phyloP scores from a whole-genome alignment of 768 basidiomycete species.

The Postia placenta region DNA sequence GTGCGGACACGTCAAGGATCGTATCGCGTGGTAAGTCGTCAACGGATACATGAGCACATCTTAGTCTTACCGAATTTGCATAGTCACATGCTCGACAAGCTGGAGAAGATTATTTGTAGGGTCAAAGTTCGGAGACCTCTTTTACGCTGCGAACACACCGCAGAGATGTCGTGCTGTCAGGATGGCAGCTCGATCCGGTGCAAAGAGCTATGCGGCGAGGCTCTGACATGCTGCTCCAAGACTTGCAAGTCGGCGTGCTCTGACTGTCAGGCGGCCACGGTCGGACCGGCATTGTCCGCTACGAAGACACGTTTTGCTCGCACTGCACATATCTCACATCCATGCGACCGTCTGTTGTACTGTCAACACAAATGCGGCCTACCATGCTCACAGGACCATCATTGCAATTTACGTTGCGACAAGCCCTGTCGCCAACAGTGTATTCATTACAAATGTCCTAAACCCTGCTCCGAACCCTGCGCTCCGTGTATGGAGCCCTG shows the following conservation, averaged over 20 bases:
- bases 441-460: conserved; percentile 22
- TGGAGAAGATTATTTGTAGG: conserved; percentile 19
- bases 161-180: conserved; percentile 10
- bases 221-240: conserved; percentile 23
- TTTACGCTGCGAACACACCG: conserved; percentile 26
- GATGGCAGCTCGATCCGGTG: conserved; percentile 25
- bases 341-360: conserved; percentile 24
- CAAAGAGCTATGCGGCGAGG: conserved; percentile 17
- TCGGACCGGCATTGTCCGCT: neutral
- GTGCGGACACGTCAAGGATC: conserved; percentile 45
- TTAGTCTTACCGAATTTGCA: neutral
- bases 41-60: neutral
- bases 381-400: conserved; percentile 22
- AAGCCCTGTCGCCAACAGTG: conserved; percentile 23
- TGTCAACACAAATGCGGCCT: conserved; percentile 28
- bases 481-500: conserved; percentile 31
- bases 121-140: conserved; percentile 20
- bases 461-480: conserved; percentile 26
- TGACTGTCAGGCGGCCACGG: conserved; percentile 21
- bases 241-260: conserved; percentile 24
- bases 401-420: conserved; percentile 23
- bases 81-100: conserved; percentile 21
- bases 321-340: conserved; percentile 20
- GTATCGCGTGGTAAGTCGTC: conserved; percentile 23
- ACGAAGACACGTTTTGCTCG: conserved; percentile 3